Evolutionary conservation across 1,284 basidiomycete genomes (phyloP), one percentile per base, ranked within the genome.

Genomic region (Coniophora puteana): DNA sequence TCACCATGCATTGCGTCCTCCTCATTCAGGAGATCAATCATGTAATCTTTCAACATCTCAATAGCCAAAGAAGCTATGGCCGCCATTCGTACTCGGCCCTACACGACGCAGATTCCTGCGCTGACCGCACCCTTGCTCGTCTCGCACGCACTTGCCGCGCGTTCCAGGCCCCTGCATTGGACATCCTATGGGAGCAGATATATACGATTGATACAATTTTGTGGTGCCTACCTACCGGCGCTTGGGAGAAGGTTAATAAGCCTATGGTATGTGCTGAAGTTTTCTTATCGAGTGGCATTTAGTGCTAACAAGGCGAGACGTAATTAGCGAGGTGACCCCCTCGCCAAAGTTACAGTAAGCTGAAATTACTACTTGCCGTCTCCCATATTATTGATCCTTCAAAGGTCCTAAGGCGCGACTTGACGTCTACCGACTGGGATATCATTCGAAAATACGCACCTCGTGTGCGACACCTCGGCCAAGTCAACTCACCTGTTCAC

Each of bases 111-210:
- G n/a, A n/a, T 5, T 73, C 78, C 2, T 69, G 68, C 44, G 81
- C 81, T 18, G 72, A 67, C 47, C 71, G 76, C 26, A 65, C 71
- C 16, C 59, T 83, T 32, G 74, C 76, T n/a, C 67, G 80, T 49
- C 65, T 85, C 44, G 74, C 81, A 35, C 67, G 81, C 40, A 83
- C 80, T 25, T 84, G 81, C 57, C 74, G 71, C 46, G 74, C 74
- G 13, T 63, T 83, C 54, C 72, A 68, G 41, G 79, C 79, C 47
- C 78, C 79, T 22, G 78, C 76, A 10, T 58, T 84, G 39, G 66
- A 78, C 54, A 57, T 78, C 31, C 64, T 86, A 21, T 86, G 83
- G 83, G 74, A 69, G 52, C 80, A 84, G 49, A 60, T 84, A 41
- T 80, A 83, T 57, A 81, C 79, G 17, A 63, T 84, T 44, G 60